Base-by-base conservation (phyloP, 495 filamentous ascomycete genomes). In the Astrothelium subdiscretum region DNA sequence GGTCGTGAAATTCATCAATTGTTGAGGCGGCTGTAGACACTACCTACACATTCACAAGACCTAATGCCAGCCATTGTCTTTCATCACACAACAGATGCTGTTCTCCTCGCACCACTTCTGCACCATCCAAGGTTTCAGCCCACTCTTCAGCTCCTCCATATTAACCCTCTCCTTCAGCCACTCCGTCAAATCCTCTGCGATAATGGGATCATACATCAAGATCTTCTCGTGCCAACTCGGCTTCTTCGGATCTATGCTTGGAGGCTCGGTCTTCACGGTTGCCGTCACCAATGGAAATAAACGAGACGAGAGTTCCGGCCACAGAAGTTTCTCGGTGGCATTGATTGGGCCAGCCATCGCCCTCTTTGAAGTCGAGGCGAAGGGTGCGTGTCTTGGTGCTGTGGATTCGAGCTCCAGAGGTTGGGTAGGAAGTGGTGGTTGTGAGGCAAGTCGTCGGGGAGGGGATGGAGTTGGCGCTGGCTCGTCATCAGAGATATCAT, bases 141-240 rank as follows among this genome's bases (percentile, higher is more conserved):
- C 85, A 66, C 90, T 85, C 64, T 83, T 84, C 2, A 81, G 81
- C 0, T 84, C 77, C 20, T 77, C 75, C 11, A 40, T 22, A 2
- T 38, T 61, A 0, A 40, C 32, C 40, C 52, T 83, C 20, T 78
- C 80, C 63, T 96, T 96, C 27, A 98, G 71, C 90, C 90, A 97
- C 1, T 72, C 76, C 4, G 91, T 79, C 10, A 98, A 75, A 61
- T 97, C 94, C 72, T 97, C 94, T 0, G 97, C 70, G 0, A 94
- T 78, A 42, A 98, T 87, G 0, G 95, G 91, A 65, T 97, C 92
- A 70, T 92, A 97, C 74, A 96, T 85, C 20, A 97, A 78, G 54
- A 98, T 96, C 72, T 91, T 92, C 76, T 96, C 87, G 60, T 95
- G 78, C 87, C 89, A 97, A 6, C 80, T 89, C 12, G 82, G 84